These are phyloP conservation scores for Schizosaccharomyces versatilis DNA, from an alignment of 1,139 yeast species.

Conservation along the genomic window DNA sequence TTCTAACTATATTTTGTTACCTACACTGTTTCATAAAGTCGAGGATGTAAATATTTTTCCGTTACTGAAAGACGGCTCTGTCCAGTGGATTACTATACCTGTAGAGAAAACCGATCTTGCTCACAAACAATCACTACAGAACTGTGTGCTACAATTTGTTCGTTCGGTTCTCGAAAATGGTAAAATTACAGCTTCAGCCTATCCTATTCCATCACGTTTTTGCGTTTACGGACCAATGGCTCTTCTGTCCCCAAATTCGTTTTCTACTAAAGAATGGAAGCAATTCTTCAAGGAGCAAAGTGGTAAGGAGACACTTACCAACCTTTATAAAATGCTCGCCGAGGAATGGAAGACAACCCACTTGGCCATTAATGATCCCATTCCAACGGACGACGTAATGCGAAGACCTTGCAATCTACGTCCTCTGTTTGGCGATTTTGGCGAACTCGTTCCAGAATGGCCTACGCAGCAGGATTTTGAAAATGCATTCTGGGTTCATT, in stretches of 20 bases:
- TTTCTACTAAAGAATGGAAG: conserved; percentile 4
- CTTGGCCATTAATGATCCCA: conserved; percentile 51
- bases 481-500: conserved; percentile 48
- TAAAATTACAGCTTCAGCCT: background rate
- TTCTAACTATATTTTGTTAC: too few relatives aligned
- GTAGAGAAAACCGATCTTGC: too few relatives aligned
- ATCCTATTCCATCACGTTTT: background rate
- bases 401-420: conserved; percentile 38
- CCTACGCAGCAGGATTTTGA: conserved; percentile 29
- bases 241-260: conserved; percentile 2
- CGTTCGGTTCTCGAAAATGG: background rate
- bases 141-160: background rate
- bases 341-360: conserved; percentile 26
- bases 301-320: background rate
- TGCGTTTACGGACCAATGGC: conserved; percentile 1
- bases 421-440: conserved; percentile 48
- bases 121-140: background rate
- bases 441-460: conserved; percentile 15
- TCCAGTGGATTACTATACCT: too few relatives aligned
- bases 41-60: too few relatives aligned
- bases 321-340: conserved; percentile 14
- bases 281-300: background rate
- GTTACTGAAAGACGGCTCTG: too few relatives aligned
- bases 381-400: conserved; percentile 31
- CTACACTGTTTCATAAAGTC: too few relatives aligned